A percentile compares a stretch with the other conserved stretches of the same genome.
Conservation (phyloP, 441 rosid genomes). For the Adansonia grandidieri region DNA sequence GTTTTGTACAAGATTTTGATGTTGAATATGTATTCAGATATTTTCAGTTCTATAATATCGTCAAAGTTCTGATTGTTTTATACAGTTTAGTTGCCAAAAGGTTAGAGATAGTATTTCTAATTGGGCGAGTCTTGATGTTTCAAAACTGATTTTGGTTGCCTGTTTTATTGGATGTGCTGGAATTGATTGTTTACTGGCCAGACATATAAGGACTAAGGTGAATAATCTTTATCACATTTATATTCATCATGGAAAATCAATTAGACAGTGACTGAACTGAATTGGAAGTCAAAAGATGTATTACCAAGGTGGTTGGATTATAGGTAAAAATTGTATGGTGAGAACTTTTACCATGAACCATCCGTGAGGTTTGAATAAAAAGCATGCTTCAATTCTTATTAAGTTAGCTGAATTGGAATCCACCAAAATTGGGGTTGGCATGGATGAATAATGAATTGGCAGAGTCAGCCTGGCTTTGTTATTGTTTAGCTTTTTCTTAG, state of each 20-base stretch:
- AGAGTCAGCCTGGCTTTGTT: not conserved
- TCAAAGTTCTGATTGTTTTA: not conserved
- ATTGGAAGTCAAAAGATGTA: not conserved
- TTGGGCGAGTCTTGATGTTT: not conserved
- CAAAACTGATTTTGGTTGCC: conserved; percentile 9
- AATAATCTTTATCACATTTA: not conserved
- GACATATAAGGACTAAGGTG: not conserved
- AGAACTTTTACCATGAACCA: not conserved
- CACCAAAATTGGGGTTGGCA: not conserved
- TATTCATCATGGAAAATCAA: not conserved
- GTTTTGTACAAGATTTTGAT: not conserved
- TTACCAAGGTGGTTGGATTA: not conserved
- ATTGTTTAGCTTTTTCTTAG: not conserved
- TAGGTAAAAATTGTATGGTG: not conserved
- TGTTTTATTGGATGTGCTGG: not conserved
- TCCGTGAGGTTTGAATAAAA: conserved; percentile 3
- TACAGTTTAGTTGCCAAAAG: conserved; percentile 5
- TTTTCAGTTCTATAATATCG: not conserved
- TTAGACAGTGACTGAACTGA: not conserved
- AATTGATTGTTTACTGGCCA: not conserved
- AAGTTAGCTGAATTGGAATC: not conserved
- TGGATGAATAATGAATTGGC: not conserved
- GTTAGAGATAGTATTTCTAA: not conserved
- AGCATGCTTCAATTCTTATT: conserved; percentile 10
- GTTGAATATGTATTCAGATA: not conserved